Conservation (phyloP, 75 land plant species). For the Pinus taeda region DNA sequence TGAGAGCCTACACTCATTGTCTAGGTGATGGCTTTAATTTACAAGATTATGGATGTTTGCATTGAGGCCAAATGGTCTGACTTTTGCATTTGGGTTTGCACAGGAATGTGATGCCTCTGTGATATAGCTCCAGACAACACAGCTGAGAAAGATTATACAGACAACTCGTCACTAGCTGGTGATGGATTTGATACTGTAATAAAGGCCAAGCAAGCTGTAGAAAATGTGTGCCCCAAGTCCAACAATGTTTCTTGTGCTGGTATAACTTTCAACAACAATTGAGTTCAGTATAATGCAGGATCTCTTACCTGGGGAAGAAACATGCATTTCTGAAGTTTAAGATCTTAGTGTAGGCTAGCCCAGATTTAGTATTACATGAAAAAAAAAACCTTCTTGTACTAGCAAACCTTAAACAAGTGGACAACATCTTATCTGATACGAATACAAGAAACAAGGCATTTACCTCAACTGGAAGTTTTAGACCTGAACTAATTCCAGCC, state of each 20-base stretch:
- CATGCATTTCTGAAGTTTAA: too few relatives aligned
- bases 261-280: background rate
- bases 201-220: constrained; percentile 80
- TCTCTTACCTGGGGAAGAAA: too few relatives aligned
- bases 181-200: constrained; percentile 88
- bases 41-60: background rate
- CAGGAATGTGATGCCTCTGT: constrained; percentile 84
- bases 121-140: constrained; percentile 32
- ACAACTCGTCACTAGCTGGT: constrained; percentile 75
- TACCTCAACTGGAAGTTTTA: too few relatives aligned
- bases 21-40: background rate
- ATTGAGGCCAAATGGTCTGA: background rate
- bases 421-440: too few relatives aligned
- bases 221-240: constrained; percentile 22
- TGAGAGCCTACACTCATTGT: too few relatives aligned
- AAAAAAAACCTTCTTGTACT: too few relatives aligned
- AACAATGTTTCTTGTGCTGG: constrained; percentile 31
- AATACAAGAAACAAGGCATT: too few relatives aligned
- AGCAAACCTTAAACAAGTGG: too few relatives aligned
- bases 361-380: too few relatives aligned
- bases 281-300: too few relatives aligned
- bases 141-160: constrained; percentile 69
- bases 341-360: too few relatives aligned
- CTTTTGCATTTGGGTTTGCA: background rate
- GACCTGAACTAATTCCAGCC: too few relatives aligned